Conservation (phyloP, 2,329 filamentous ascomycete genomes). For the Penicillium sp. region DNA sequence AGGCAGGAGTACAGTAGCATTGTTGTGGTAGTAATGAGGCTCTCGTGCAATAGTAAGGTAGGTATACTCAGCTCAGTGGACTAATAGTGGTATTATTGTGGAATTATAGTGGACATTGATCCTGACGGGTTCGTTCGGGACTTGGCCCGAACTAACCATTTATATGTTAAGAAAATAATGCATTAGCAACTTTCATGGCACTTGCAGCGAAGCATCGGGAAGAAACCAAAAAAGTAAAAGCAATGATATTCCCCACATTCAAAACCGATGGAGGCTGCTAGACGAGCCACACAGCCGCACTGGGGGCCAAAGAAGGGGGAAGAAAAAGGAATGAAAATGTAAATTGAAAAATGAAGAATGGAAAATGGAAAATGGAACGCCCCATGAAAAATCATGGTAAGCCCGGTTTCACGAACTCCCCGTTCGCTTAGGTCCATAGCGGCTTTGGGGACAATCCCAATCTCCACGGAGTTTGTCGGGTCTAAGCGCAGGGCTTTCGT, state of each 20-base stretch:
- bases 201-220: constrained; percentile 4
- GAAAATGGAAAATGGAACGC: neutral
- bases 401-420: constrained; percentile 1
- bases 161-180: neutral
- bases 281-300: neutral
- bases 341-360: neutral
- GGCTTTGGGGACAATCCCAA: neutral
- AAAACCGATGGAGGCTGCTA: neutral
- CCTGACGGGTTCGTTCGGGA: neutral
- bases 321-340: neutral
- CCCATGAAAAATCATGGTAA: neutral
- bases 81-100: neutral
- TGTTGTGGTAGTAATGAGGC: neutral
- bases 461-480: neutral
- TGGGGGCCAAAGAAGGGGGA: neutral
- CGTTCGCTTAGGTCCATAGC: neutral
- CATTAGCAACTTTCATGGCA: neutral
- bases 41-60: neutral
- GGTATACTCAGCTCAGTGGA: neutral
- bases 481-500: neutral
- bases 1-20: neutral
- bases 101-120: neutral
- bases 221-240: neutral
- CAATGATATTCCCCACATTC: neutral
- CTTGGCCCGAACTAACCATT: neutral